Evolutionary conservation across 345 rosid genomes (phyloP).

Genomic region (Dipteronia dyeriana): DNA sequence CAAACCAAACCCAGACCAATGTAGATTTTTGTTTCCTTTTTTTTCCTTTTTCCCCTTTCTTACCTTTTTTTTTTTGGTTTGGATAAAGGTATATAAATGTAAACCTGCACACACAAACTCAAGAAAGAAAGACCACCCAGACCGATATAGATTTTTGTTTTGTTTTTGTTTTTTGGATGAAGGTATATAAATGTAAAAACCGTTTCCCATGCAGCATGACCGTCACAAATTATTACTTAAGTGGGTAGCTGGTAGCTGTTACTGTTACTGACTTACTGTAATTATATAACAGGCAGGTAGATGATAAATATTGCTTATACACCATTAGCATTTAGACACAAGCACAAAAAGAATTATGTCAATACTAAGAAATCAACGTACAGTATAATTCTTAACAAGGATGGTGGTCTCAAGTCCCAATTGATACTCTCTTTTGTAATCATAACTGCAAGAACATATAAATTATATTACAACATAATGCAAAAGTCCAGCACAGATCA

Average conservation of each 20-base stretch:
- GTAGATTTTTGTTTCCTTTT: neutral
- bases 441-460: constrained; percentile 60
- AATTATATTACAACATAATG: constrained; percentile 9
- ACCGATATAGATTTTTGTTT: neutral
- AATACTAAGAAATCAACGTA: constrained; percentile 39
- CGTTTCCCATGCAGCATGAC: neutral
- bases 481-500: constrained; percentile 1
- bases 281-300: constrained; percentile 5
- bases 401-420: constrained; percentile 95
- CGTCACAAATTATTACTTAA: neutral
- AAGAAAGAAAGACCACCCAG: neutral
- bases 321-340: neutral
- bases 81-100: neutral
- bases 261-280: neutral
- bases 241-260: neutral
- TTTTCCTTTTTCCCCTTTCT: neutral
- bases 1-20: neutral
- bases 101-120: neutral
- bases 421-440: constrained; percentile 93
- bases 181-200: neutral
- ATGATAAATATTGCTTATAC: neutral
- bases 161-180: neutral
- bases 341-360: neutral
- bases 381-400: constrained; percentile 94
- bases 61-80: neutral